Base-by-base conservation (phyloP, 2,329 filamentous ascomycete genomes). In the Seiridium unicorne region DNA sequence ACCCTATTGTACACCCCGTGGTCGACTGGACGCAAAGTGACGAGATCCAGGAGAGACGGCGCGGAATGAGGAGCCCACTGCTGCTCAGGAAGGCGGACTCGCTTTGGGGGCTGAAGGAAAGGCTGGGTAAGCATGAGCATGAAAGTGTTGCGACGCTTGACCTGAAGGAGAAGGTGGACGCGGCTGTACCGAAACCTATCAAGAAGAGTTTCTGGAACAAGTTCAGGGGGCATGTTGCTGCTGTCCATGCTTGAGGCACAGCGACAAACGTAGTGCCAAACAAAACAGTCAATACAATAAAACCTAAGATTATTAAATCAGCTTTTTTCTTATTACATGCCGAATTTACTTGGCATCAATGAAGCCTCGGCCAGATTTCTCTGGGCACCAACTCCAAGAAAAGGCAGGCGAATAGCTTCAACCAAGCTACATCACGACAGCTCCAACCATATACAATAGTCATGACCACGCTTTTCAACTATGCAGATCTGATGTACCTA, bases 11-110 rank as follows among this genome's bases (percentile, higher is more conserved):
- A 38, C 34, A 51, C 49, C 49, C 31, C 34, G 36, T 51, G 49
- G 79, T 81, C 59, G 84, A 87, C 69, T 88, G 85, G 85, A 81
- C 82, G 36, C 84, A 87, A 68, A 81, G 78, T 65, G 84, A 86
- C 62, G 81, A 86, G 70, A 55, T 65, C 13, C 54, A 62, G 61
- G 62, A 65, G 62, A 65, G 63, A 60, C 57, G 65, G 59, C 55
- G 68, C 10, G 46, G 61, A 44, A 34, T 66, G 13, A 51, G 69
- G 13, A 64, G 67, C 4, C 69, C 74, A 26, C 18, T 26, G 59
- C 59, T 75, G 63, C 67, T 82, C 55, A 70, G 74, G 51, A 82
- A 77, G 65, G 74, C 74, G 44, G 80, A 82, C 44, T 84, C 82
- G 0, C 76, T 78, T 51, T 83, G 82, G 79, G 76, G 75, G 13